Conservation (phyloP, 2,329 filamentous ascomycete genomes). For the Aspergillus sclerotialis region DNA sequence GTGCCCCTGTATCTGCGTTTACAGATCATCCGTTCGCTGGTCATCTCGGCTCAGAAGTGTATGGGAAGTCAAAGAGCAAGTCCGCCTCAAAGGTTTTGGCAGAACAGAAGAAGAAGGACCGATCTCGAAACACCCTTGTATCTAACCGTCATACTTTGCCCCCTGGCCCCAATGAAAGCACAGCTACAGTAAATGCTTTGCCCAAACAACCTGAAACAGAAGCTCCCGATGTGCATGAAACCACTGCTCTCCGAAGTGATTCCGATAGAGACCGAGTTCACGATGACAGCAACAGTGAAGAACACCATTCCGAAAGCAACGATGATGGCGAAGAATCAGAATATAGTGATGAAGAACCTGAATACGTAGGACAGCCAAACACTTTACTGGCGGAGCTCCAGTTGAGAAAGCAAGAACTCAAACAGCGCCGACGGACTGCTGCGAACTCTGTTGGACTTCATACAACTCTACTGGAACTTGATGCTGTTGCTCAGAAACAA, state of each 20-base stretch:
- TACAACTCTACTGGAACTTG: conserved; percentile 81
- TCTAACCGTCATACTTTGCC: conserved; percentile 12
- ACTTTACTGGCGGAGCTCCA: conserved; percentile 90
- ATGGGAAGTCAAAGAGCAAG: conserved; percentile 45
- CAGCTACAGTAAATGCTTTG: conserved; percentile 6
- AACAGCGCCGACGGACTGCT: conserved; percentile 65
- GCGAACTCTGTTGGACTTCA: conserved; percentile 73
- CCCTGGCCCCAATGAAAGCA: conserved; percentile 9
- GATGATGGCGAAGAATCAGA: conserved; percentile 19
- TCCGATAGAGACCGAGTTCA: conserved; percentile 8
- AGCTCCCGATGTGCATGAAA: conserved; percentile 14
- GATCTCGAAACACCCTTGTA: conserved; percentile 24
- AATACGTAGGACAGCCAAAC: conserved; percentile 67
- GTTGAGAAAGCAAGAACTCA: conserved; percentile 81
- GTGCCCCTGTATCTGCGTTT: conserved; percentile 83
- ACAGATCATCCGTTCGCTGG: conserved; percentile 82
- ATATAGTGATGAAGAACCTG: conserved; percentile 38
- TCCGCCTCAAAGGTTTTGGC: conserved; percentile 15
- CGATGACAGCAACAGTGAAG: conserved; percentile 13
- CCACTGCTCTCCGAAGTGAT: conserved; percentile 10
- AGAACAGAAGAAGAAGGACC: conserved; percentile 22
- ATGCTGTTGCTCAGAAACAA: conserved; percentile 82
- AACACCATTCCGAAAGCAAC: conserved; percentile 14
- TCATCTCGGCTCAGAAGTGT: conserved; percentile 66
- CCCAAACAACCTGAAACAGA: conserved; percentile 14